phyloP scores from a whole-genome alignment of 106 monocot genomes.

The Dioscorea dumetorum region DNA sequence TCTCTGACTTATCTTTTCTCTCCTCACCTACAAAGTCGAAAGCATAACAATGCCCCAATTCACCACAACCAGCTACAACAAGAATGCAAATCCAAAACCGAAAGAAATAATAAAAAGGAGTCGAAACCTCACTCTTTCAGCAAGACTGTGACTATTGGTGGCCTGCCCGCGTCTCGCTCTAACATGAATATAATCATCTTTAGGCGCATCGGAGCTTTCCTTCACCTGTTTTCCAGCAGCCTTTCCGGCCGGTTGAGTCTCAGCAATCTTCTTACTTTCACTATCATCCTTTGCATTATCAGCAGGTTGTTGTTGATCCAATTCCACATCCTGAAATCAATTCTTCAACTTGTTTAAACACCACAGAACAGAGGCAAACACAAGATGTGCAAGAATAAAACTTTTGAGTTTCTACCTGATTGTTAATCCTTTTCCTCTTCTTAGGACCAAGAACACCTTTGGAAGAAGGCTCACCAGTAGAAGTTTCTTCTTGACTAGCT shows the following conservation, averaged over 20 bases:
- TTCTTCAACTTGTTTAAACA: neutral
- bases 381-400: neutral
- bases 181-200: conserved; percentile 41
- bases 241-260: conserved; percentile 8
- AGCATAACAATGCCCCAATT: neutral
- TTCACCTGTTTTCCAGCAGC: conserved; percentile 16
- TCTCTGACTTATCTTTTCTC: conserved; percentile 72
- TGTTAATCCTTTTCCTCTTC: conserved; percentile 36
- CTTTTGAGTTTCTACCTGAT: conserved; percentile 24
- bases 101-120: neutral
- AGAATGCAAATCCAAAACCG: neutral
- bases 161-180: conserved; percentile 51
- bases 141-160: conserved; percentile 13
- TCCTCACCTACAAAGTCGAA: conserved; percentile 39
- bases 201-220: conserved; percentile 15
- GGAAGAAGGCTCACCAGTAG: conserved; percentile 30
- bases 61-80: neutral
- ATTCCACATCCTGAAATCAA: conserved; percentile 20
- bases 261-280: conserved; percentile 15
- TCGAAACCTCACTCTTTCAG: conserved; percentile 29
- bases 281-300: conserved; percentile 19
- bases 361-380: neutral
- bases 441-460: conserved; percentile 18
- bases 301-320: conserved; percentile 16
- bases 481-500: conserved; percentile 21